These are phyloP conservation scores for Mrakia blollopis DNA, from an alignment of 768 basidiomycete species.

Conservation along the genomic window DNA sequence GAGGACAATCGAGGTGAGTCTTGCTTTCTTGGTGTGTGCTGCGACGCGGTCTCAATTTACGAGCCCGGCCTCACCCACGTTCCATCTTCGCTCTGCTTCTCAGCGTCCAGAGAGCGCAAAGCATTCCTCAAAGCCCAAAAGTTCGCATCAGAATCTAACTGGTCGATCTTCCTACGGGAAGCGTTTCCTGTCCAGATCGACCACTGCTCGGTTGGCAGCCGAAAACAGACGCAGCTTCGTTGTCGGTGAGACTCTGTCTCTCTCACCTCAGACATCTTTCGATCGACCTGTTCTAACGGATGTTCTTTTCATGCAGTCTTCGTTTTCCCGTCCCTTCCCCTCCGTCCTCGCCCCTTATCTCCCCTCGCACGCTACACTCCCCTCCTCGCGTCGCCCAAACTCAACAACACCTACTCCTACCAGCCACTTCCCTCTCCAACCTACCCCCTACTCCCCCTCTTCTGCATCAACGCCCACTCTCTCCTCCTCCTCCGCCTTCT, in stretches of 20 bases:
- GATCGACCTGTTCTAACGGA: neutral
- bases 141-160: neutral
- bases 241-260: neutral
- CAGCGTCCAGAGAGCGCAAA: neutral
- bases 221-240: neutral
- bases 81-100: neutral
- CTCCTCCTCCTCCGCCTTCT: neutral
- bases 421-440: neutral
- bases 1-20: conserved; percentile 38
- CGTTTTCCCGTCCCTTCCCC: neutral
- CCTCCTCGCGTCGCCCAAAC: neutral
- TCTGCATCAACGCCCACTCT: neutral
- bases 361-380: neutral
- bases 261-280: neutral
- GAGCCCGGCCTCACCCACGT: neutral
- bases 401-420: neutral
- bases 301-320: neutral
- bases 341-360: neutral
- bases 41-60: neutral
- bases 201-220: conserved; percentile 1
- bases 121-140: conserved; percentile 4
- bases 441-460: neutral
- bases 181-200: neutral
- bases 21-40: neutral
- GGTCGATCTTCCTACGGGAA: neutral